Base-by-base conservation (phyloP, 129 eudicot species). In the Tagetes erecta region DNA sequence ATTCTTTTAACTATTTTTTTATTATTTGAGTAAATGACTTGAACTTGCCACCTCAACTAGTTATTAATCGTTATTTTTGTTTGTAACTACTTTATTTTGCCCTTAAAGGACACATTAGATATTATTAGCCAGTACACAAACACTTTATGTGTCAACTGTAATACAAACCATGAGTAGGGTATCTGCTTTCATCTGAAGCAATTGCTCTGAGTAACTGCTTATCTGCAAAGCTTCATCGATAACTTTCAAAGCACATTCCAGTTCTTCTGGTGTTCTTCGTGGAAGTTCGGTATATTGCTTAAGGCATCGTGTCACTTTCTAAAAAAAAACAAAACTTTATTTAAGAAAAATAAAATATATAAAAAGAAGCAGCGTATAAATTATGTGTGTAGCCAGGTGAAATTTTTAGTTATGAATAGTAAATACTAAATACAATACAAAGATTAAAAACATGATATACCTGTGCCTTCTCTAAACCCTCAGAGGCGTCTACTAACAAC, bases 151-250 rank as follows among this genome's bases (percentile, higher is more conserved):
- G 50, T 10, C 31, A 38, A 62, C 27, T 36, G 41, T 62, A 12
- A 14, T 51, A 87, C 95, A 69, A 45, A 93, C 98, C 88, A 67
- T 78, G 78, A 83, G 80, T 55, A 94, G 83, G 58, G 88, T 92
- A 84, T 90, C 89, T 81, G 92, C 98, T 85, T 90, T 88, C 87
- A 91, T 82, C 82, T 88, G 84, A 81, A 88, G 92, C 64, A 94
- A 81, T 71, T 80, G 87, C 73, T 94, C 97, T 2, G 98, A 90
- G 63, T 75, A 85, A 78, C 77, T 74, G 85, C 98, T 87, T 44
- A 88, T 85, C 40, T 83, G 76, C 82, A 93, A 81, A 79, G 87
- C 98, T 74, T 87, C 89, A 46, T 35, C 67, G 74, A 86, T 84
- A 33, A 80, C 82, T 75, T 20, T 83, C 70, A 94, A 83, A 20